Base-by-base conservation (phyloP, 192 early-diverging fungal genomes). In the Phycomyces nitens region DNA sequence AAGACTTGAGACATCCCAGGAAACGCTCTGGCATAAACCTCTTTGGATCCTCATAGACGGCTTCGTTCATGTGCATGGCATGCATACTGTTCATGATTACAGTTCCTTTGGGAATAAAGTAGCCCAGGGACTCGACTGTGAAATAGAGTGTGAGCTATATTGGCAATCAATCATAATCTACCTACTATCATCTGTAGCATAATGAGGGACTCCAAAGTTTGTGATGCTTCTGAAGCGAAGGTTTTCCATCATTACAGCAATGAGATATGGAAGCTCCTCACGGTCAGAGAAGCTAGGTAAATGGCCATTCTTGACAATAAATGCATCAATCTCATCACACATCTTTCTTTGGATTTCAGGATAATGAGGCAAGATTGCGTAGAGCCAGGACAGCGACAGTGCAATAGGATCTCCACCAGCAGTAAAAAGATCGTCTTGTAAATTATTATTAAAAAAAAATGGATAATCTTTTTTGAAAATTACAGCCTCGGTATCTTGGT, bases 21-120 rank as follows among this genome's bases (percentile, higher is more conserved):
- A 50, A 68, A 23, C 83, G 78, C 29, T 75, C 72, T 6, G 83
- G 83, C 39, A 70, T 64, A 22, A 83, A 85, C 59, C 60, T 63
- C 0, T 81, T 64, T 1, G 82, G 82, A 0, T 77, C 47, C 0
- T 68, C 68, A 47, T 47, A 47, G 2, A 47, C 44, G 2, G 3
- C 44, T n/a, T 3, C 5, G 44, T 71, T 59, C 26, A 20, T 52
- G 51, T 85, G 77, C 70, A 85, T 76, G 1, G 75, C 67, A 65
- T 77, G 77, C 41, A 80, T 58, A 53, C 81, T 77, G 26, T 75
- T 69, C 42, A 78, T 68, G 12, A 83, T 60, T 56, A 66, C 64
- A 5, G 79, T 58, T 9, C 44, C 44, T 24, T 9, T 24, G 3
- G 42, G 42, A 29, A 61, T 49, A 6, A 27, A 11, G 16, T 61